Conservation (phyloP, 805 yeast genomes). For the Saccharomycopsis sp. region DNA sequence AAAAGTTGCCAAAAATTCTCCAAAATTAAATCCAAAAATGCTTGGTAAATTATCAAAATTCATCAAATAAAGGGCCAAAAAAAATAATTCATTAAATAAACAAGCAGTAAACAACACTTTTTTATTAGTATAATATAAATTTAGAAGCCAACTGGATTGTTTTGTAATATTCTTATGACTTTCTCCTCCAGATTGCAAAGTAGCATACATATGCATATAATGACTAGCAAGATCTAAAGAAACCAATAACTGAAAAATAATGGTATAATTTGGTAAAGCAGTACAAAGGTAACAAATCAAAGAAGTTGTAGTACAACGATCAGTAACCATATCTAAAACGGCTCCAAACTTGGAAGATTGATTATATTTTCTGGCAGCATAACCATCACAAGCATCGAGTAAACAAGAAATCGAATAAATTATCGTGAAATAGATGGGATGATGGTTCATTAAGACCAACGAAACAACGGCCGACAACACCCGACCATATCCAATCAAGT, state of each 20-base stretch:
- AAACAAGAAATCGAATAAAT: constrained; percentile 83
- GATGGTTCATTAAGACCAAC: constrained; percentile 68
- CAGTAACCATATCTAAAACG: constrained; percentile 97
- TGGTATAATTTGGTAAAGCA: constrained; percentile 24
- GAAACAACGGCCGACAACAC: constrained; percentile 76
- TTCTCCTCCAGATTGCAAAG: constrained; percentile 63
- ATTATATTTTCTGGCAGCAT: constrained; percentile 79
- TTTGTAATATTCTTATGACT: constrained; percentile 78
- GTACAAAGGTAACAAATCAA: constrained; percentile 70
- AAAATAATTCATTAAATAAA: constrained; percentile 87
- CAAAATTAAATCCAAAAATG: constrained; percentile 19
- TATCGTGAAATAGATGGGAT: constrained; percentile 68
- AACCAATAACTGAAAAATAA: constrained; percentile 73
- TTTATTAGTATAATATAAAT: constrained; percentile 80
- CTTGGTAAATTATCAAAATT: constrained; percentile 37
- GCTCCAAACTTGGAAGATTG: constrained; percentile 95
- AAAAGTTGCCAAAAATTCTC: constrained; percentile 10
- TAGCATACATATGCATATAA: constrained; percentile 98
- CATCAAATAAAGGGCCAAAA: constrained; percentile 76
- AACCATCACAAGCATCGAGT: constrained; percentile 93
- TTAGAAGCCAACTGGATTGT: constrained; percentile 60
- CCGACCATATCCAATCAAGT: constrained; percentile 81
- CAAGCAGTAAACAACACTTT: constrained; percentile 80
- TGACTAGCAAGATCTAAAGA: constrained; percentile 87
- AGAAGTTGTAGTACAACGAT: constrained; percentile 93